A percentile compares a stretch with the other conserved stretches of the same genome.
phyloP scores from a whole-genome alignment of 805 yeast genomes.

The Lipomyces oligophaga region DNA sequence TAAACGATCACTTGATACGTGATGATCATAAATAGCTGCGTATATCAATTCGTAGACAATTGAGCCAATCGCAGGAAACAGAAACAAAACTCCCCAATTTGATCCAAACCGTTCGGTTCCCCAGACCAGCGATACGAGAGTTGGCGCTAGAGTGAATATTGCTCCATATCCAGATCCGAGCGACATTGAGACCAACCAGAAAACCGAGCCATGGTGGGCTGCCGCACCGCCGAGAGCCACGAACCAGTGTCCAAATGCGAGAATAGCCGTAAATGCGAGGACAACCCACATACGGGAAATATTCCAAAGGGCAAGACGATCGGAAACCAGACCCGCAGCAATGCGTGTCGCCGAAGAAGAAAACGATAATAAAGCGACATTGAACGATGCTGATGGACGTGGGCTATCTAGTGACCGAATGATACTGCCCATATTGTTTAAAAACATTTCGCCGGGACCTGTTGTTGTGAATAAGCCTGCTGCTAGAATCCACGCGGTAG shows the following conservation, averaged over 20 bases:
- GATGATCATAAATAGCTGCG: conserved; percentile 57
- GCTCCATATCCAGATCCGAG: conserved; percentile 79
- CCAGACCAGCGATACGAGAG: conserved; percentile 78
- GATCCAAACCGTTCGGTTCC: conserved; percentile 87
- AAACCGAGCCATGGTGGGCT: conserved; percentile 27
- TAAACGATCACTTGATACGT: conserved; percentile 33
- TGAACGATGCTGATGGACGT: conserved; percentile 33
- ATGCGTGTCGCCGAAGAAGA: conserved; percentile 71
- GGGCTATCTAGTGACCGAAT: conserved; percentile 42
- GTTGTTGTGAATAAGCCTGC: conserved; percentile 59
- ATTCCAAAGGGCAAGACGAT: conserved; percentile 44
- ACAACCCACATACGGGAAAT: conserved; percentile 36
- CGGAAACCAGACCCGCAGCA: conserved; percentile 63
- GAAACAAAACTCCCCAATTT: conserved; percentile 85
- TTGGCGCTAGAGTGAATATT: conserved; percentile 79
- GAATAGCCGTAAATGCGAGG: conserved; percentile 38
- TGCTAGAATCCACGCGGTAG: conserved; percentile 61
- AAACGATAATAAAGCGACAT: conserved; percentile 58
- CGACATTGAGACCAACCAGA: conserved; percentile 43
- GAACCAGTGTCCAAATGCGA: conserved; percentile 32
- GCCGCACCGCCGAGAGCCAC: conserved; percentile 21
- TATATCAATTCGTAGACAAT: conserved; percentile 63
- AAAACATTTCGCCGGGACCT: conserved; percentile 83
- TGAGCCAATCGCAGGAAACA: conserved; percentile 84
- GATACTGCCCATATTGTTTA: conserved; percentile 77